These are phyloP conservation scores for Magnolia sinica DNA, from an alignment of 164 flowering plant species.

Conservation along the genomic window DNA sequence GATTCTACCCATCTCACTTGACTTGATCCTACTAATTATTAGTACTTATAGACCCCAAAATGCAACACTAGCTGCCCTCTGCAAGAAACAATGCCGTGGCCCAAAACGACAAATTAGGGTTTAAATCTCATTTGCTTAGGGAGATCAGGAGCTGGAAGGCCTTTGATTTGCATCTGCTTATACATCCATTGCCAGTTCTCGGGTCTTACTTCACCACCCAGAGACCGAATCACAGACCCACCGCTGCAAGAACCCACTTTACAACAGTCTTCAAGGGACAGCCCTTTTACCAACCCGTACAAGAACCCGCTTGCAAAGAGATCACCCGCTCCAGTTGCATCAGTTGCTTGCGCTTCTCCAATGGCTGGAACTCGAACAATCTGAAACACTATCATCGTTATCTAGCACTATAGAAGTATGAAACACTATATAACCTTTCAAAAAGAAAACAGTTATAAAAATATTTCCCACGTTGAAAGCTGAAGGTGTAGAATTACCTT, in stretches of 20 bases:
- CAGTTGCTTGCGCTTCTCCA: conserved; percentile 59
- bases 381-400: conserved; percentile 32
- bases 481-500: neutral
- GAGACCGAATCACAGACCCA: conserved; percentile 76
- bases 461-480: too few relatives aligned
- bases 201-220: conserved; percentile 88
- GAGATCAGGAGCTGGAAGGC: conserved; percentile 54
- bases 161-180: conserved; percentile 75
- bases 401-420: neutral
- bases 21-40: neutral
- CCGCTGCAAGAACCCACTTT: conserved; percentile 90
- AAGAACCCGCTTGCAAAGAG: conserved; percentile 91
- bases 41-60: neutral
- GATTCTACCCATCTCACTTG: neutral
- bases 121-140: neutral
- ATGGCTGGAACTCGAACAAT: conserved; percentile 72
- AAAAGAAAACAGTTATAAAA: too few relatives aligned
- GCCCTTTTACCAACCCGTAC: conserved; percentile 78
- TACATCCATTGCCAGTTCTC: conserved; percentile 97
- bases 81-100: neutral
- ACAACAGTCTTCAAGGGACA: conserved; percentile 84
- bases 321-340: conserved; percentile 99
- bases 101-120: neutral
- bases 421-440: neutral
- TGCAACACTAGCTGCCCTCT: conserved; percentile 7